Conservation (phyloP, 2,329 filamentous ascomycete genomes). For the Thelonectria olida region DNA sequence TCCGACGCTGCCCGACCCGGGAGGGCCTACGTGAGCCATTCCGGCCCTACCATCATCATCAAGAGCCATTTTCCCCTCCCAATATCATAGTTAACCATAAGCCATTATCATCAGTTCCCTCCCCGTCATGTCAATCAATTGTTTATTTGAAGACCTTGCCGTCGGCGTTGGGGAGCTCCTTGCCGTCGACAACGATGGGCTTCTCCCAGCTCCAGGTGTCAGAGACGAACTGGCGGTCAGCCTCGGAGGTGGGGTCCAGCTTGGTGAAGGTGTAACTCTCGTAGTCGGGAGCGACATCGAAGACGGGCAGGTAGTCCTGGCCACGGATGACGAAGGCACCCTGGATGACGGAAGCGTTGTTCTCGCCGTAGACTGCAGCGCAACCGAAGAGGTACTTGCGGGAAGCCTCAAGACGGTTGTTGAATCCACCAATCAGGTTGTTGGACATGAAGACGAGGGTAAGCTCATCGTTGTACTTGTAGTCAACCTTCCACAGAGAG, state of each 20-base stretch:
- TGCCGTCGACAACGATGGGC: constrained; percentile 80
- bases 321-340: constrained; percentile 96
- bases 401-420: constrained; percentile 93
- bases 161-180: constrained; percentile 87
- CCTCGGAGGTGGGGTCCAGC: constrained; percentile 87
- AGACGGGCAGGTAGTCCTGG: constrained; percentile 84
- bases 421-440: constrained; percentile 99
- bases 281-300: constrained; percentile 96
- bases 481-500: constrained; percentile 92
- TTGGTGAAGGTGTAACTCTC: constrained; percentile 98
- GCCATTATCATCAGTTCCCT: constrained; percentile 44
- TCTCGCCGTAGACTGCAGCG: constrained; percentile 86
- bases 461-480: constrained; percentile 99
- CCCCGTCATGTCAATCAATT: constrained; percentile 29
- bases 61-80: constrained; percentile 40
- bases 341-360: constrained; percentile 89
- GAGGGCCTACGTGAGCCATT: constrained; percentile 37
- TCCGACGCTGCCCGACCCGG: constrained; percentile 32
- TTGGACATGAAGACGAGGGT: constrained; percentile 98
- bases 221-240: constrained; percentile 87
- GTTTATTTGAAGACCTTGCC: constrained; percentile 99
- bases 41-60: constrained; percentile 33
- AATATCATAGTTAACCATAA: constrained; percentile 44
- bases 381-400: constrained; percentile 98
- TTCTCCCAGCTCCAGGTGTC: constrained; percentile 94